Base-by-base conservation (phyloP, 768 basidiomycete genomes). In the Hirschioporus abietinus region DNA sequence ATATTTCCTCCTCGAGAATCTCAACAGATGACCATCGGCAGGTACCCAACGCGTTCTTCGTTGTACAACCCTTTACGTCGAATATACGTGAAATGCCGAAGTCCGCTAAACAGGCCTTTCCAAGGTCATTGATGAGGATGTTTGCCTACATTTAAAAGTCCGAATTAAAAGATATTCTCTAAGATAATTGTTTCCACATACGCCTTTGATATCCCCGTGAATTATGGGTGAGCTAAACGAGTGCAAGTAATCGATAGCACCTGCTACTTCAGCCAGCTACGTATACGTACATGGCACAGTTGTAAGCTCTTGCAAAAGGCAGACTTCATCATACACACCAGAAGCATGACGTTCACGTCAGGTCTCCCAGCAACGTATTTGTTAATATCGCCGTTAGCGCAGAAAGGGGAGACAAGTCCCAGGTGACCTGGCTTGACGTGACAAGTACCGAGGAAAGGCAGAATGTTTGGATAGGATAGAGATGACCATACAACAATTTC, bases 171-270 rank as follows among this genome's bases (percentile, higher is more conserved):
- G 9, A 9, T 9, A 3, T 26, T 59, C 58, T 26, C 7, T n/a
- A 26, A 3, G 25, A 59, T 7, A n/a, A 7, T 7, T 59, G 9
- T 2, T 7, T 59, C n/a, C 20, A 59, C 58, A 9, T 59, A 59
- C 58, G 20, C 58, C 58, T 26, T 59, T 59, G n/a, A 59, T n/a
- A 59, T 59, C 58, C 58, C 58, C 58, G 9, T 59, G 58, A 9
- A 59, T 59, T n/a, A 59, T 26, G 25, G 58, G n/a, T 7, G 58
- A 26, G 7, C 25, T 59, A 4, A 59, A 59, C 7, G 20, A n/a
- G 25, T 59, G 58, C 58, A 59, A 26, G 25, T 59, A 59, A n/a
- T 59, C 9, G n/a, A 59, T n/a, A 3, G n/a, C 58, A 26, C 58
- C 25, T 59, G 58, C 20, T 9, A 59, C 58, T n/a, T 59, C 58